A percentile compares a stretch with the other conserved stretches of the same genome.
Conservation (phyloP, 306 rosid species). For the Casuarina equisetifolia region DNA sequence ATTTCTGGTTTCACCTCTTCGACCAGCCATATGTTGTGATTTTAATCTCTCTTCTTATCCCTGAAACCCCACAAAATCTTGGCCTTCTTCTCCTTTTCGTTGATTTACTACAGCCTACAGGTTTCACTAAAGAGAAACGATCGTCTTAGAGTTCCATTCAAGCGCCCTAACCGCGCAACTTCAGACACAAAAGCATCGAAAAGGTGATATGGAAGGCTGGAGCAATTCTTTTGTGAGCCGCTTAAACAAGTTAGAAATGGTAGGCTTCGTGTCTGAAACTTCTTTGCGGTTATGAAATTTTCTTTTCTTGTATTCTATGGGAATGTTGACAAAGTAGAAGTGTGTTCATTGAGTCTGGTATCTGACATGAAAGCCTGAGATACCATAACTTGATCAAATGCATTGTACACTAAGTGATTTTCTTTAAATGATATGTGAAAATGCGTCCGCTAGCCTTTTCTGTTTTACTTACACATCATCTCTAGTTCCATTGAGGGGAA, state of each 20-base stretch:
- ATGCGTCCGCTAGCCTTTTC: neutral
- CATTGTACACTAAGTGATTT: neutral
- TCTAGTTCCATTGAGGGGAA: neutral
- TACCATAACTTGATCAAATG: constrained; percentile 20
- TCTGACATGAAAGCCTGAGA: constrained; percentile 26
- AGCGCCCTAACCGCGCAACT: constrained; percentile 22
- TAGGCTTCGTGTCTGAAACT: constrained; percentile 37
- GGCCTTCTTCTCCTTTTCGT: neutral
- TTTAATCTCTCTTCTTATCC: neutral
- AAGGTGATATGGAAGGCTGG: constrained; percentile 30
- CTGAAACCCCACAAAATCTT: neutral
- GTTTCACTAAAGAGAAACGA: constrained; percentile 23
- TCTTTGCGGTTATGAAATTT: constrained; percentile 22
- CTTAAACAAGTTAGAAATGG: constrained; percentile 29
- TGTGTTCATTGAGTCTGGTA: constrained; percentile 26
- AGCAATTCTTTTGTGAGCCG: constrained; percentile 16
- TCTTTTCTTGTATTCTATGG: constrained; percentile 24
- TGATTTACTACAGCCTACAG: neutral
- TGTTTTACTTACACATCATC: neutral
- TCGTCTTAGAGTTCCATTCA: constrained; percentile 23
- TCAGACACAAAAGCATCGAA: constrained; percentile 2
- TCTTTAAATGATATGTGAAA: constrained; percentile 10
- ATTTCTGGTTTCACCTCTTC: constrained; percentile 63
- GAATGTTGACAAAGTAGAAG: constrained; percentile 16
- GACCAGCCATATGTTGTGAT: constrained; percentile 50